Conservation (phyloP, 106 monocot species). For the Iris macrosiphon region DNA sequence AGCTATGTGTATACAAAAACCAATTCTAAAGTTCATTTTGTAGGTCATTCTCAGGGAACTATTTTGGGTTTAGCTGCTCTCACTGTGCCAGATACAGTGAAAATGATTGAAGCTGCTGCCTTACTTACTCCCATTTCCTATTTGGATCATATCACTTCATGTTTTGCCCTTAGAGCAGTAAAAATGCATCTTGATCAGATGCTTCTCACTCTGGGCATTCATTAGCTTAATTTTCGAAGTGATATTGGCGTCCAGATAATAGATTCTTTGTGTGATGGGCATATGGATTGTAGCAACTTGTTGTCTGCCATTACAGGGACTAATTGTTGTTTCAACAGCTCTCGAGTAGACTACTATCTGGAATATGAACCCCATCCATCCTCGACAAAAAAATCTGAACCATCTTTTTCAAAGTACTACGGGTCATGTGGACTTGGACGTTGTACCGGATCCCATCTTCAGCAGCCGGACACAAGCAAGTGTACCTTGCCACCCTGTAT, state of each 20-base stretch:
- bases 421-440: too few species aligned
- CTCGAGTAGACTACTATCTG: constrained; percentile 80
- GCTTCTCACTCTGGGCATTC: constrained; percentile 54
- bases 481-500: too few species aligned
- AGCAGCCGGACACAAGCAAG: too few species aligned
- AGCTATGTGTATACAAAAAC: constrained; percentile 46
- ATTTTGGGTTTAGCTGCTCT: constrained; percentile 79
- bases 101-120: constrained; percentile 69
- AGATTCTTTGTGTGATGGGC: constrained; percentile 55
- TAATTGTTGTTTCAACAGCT: constrained; percentile 89
- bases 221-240: constrained; percentile 77
- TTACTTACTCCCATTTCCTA: constrained; percentile 80
- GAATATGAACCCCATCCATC: constrained; percentile 95
- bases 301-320: constrained; percentile 59
- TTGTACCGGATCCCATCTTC: too few species aligned
- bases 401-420: constrained; percentile 99
- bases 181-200: constrained; percentile 69
- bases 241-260: constrained; percentile 40
- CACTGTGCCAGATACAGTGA: constrained; percentile 39
- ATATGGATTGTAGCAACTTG: constrained; percentile 52
- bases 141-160: constrained; percentile 51
- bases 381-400: constrained; percentile 80
- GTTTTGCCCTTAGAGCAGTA: constrained; percentile 58
- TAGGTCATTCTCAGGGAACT: constrained; percentile 91
- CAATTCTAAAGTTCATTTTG: constrained; percentile 50